Conservation (phyloP, 352 stramenopile species). For the Globisporangium cystogenes region DNA sequence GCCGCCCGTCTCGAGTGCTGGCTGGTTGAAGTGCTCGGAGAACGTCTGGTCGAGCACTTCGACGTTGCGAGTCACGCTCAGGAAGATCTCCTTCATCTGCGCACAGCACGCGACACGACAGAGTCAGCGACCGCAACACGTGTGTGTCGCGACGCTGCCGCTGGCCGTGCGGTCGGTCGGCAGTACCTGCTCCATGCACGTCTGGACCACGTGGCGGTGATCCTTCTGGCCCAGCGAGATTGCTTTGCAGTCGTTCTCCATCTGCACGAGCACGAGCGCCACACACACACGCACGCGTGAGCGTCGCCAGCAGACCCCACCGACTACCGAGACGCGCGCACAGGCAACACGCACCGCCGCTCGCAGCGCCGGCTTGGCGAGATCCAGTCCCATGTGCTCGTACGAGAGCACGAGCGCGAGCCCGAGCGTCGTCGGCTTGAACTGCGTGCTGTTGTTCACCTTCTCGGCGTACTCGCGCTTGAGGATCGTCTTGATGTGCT, state of each 20-base stretch:
- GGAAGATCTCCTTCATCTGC: slow-evolving; percentile 78
- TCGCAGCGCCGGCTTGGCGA: slow-evolving; percentile 95
- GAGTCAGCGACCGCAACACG: neutral
- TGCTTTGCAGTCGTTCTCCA: slow-evolving; percentile 91
- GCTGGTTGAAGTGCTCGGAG: slow-evolving; percentile 79
- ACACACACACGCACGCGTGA: neutral
- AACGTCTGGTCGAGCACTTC: slow-evolving; percentile 90
- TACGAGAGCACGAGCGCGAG: slow-evolving; percentile 90
- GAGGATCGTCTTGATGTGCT: slow-evolving; percentile 99
- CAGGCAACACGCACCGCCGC: slow-evolving; percentile 44
- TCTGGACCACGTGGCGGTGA: slow-evolving; percentile 60
- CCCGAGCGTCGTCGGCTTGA: slow-evolving; percentile 90
- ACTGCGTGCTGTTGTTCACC: slow-evolving; percentile 90
- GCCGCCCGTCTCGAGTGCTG: slow-evolving; percentile 23
- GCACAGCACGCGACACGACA: slow-evolving; percentile 1
- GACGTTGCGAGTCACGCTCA: slow-evolving; percentile 66
- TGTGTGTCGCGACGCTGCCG: too few species aligned
- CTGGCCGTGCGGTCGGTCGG: too few species aligned
- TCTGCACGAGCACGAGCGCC: slow-evolving; percentile 29
- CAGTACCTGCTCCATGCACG: slow-evolving; percentile 89
- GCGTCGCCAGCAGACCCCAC: neutral
- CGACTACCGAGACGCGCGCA: neutral
- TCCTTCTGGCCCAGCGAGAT: slow-evolving; percentile 81
- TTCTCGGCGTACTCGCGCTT: slow-evolving; percentile 97
- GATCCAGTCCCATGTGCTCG: slow-evolving; percentile 92